Conservation (phyloP, 2,329 filamentous ascomycete genomes). For the Myriangium duriaei region DNA sequence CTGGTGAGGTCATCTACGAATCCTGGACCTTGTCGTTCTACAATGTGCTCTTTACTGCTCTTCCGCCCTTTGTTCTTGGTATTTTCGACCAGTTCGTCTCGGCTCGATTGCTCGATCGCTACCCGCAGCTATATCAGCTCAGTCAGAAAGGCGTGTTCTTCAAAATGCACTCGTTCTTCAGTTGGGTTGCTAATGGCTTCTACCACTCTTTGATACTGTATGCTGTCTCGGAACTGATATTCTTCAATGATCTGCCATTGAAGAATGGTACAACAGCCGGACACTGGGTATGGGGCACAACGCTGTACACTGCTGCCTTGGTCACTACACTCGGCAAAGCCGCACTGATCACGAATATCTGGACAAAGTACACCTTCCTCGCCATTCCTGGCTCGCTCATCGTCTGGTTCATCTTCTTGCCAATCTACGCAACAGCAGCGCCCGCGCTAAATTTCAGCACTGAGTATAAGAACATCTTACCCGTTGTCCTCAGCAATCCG, state of each 20-base stretch:
- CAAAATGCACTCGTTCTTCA: constrained; percentile 78
- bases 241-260: constrained; percentile 65
- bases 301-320: constrained; percentile 88
- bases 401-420: constrained; percentile 84
- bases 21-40: constrained; percentile 99
- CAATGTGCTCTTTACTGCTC: constrained; percentile 94
- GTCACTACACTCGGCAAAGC: constrained; percentile 91
- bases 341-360: constrained; percentile 87
- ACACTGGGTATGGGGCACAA: constrained; percentile 96
- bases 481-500: constrained; percentile 65
- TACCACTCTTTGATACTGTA: constrained; percentile 95
- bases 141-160: constrained; percentile 92
- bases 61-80: constrained; percentile 86
- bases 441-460: constrained; percentile 68
- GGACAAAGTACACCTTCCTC: constrained; percentile 96
- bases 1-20: constrained; percentile 94
- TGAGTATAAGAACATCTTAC: constrained; percentile 77
- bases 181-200: constrained; percentile 88
- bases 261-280: constrained; percentile 70
- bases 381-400: constrained; percentile 88
- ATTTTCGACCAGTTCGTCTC: constrained; percentile 98
- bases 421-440: constrained; percentile 73
- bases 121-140: constrained; percentile 88
- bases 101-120: constrained; percentile 81
- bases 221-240: constrained; percentile 69